Conservation (phyloP, 2,329 filamentous ascomycete genomes). For the Phoma sp. region DNA sequence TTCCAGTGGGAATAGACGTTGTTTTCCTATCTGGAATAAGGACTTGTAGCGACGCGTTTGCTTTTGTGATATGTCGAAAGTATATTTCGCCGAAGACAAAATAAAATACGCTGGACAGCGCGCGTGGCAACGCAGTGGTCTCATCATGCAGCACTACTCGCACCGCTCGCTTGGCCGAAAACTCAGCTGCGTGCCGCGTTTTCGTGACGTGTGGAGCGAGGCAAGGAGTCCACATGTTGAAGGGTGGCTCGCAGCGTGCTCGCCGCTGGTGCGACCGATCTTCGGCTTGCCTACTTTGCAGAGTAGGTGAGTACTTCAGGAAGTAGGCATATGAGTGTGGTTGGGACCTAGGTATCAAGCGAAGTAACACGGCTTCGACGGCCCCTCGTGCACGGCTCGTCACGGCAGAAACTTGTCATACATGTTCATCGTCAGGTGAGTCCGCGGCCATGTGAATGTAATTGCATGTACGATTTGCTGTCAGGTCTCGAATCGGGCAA, state of each 20-base stretch:
- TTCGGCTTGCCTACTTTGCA: neutral
- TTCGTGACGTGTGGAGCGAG: constrained; percentile 2
- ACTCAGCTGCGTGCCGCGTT: constrained; percentile 6
- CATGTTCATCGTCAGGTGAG: neutral
- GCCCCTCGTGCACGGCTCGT: constrained; percentile 4
- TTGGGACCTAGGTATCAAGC: neutral
- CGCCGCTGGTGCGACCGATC: constrained; percentile 6
- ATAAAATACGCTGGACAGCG: no score
- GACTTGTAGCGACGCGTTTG: no score
- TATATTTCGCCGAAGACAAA: no score
- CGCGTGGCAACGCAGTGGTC: no score
- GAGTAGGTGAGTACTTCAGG: neutral
- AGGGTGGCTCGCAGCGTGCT: neutral
- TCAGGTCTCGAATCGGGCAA: neutral
- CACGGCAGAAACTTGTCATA: neutral
- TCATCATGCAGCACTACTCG: neutral
- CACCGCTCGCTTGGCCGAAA: constrained; percentile 12
- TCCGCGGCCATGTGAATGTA: neutral
- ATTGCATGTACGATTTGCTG: neutral
- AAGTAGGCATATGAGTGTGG: no score
- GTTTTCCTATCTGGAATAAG: no score
- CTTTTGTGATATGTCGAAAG: no score
- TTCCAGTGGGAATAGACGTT: no score
- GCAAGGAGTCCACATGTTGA: constrained; percentile 2
- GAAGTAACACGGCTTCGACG: constrained; percentile 9